Base-by-base conservation (phyloP, 768 basidiomycete species). In the Leccinum barrowsii region DNA sequence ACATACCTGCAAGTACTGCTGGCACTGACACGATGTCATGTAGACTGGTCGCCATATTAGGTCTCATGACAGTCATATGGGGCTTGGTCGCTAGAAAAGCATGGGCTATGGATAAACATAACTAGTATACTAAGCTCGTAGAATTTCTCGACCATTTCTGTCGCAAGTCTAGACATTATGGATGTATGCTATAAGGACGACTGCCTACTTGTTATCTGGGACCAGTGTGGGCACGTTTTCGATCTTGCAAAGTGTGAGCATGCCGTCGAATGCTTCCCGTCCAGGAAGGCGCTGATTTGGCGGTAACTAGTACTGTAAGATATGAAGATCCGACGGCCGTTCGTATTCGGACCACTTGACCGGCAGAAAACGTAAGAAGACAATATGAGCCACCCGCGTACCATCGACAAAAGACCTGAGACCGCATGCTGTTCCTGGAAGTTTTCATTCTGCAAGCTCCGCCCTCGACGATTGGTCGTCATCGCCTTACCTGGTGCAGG, bases 211-310 rank as follows among this genome's bases (percentile, higher is more conserved):
- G 68, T 92, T 94, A 71, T 94, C 34, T 95, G 3, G 85, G 82
- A 2, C 92, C 93, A 0, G 94, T 98, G 8, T 98, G 8, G 94
- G 83, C 1, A 97, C 93, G 62, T 94, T 92, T 76, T 99, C 96
- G 56, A 99, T 92, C 73, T 98, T 98, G 63, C 96, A 81, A 51
- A 98, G 79, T 4, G 94, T 96, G 59, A 99, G 83, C 89, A 98
- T 90, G 24, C 93, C 93, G 57, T 97, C 92, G 61, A 92, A 70
- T 96, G 94, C 72, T 95, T 93, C 63, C 86, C 91, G 69, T 99
- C 95, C 44, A 24, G 82, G 74, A 98, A 98, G 61, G 95, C 92
- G 62, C 94, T 7, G 1, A 96, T 64, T 91, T 89, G 10, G 86
- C 92, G 2, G 92, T 94, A 0, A 96, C 7, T 26, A 22, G 2